phyloP scores from a whole-genome alignment of 108 stramenopile genomes.

The Cylindrotheca closterium region DNA sequence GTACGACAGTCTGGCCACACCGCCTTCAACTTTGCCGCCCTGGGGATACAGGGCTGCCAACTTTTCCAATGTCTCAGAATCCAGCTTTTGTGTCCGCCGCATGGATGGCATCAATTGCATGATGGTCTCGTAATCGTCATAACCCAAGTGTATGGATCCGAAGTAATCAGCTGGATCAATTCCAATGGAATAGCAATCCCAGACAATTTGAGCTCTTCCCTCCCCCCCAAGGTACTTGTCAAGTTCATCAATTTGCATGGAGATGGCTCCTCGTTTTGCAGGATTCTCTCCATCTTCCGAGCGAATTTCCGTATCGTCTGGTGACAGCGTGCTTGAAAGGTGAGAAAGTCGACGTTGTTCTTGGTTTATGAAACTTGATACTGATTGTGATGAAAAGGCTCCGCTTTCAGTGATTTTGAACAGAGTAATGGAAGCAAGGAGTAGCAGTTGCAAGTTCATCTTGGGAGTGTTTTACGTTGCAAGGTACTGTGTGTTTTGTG shows the following conservation, averaged over 20 bases:
- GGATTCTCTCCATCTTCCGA: too few species aligned
- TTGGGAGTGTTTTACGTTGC: too few species aligned
- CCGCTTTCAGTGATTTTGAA: too few species aligned
- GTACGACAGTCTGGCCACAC: constrained; percentile 60
- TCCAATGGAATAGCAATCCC: constrained; percentile 76
- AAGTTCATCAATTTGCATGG: constrained; percentile 67
- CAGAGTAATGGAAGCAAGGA: too few species aligned
- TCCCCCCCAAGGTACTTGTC: constrained; percentile 47
- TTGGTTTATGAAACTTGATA: too few species aligned
- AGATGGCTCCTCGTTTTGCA: constrained; percentile 52
- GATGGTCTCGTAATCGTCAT: constrained; percentile 31
- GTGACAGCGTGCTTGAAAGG: too few species aligned
- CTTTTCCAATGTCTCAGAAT: constrained; percentile 33
- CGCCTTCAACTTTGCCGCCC: constrained; percentile 54
- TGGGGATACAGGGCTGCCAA: constrained; percentile 42
- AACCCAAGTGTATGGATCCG: constrained; percentile 22
- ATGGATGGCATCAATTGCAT: constrained; percentile 40
- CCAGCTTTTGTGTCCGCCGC: constrained; percentile 53
- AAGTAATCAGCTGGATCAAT: constrained; percentile 54
- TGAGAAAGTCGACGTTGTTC: too few species aligned
- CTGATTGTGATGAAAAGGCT: too few species aligned
- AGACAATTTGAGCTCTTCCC: constrained; percentile 62
- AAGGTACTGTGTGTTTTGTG: too few species aligned
- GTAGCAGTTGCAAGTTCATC: too few species aligned
- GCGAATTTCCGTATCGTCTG: too few species aligned